Conservation (phyloP, 2,329 filamentous ascomycete species). For the Raffaelea arxii region DNA sequence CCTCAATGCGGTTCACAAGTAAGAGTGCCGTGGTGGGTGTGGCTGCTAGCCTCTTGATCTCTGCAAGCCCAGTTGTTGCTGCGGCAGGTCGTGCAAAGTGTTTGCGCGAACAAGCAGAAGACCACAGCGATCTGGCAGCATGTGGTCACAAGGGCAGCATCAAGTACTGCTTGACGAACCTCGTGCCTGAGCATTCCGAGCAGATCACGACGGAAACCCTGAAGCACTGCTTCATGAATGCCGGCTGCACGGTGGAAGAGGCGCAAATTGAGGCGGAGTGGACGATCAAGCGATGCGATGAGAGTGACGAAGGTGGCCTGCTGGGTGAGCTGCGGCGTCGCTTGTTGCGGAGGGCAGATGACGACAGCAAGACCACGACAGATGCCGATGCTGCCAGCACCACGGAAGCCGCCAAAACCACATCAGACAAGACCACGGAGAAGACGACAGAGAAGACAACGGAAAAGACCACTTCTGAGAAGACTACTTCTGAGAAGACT, state of each 20-base stretch:
- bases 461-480: background rate
- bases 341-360: constrained; percentile 3
- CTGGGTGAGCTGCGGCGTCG: constrained; percentile 15
- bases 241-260: constrained; percentile 26
- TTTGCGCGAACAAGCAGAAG: constrained; percentile 25
- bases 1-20: background rate
- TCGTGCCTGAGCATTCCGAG: constrained; percentile 12
- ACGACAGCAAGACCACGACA: constrained; percentile 1
- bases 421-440: background rate
- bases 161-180: constrained; percentile 29
- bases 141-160: constrained; percentile 35
- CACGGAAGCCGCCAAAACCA: background rate
- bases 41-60: too few species aligned
- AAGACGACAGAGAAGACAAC: background rate
- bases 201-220: constrained; percentile 18
- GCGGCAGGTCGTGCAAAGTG: constrained; percentile 25
- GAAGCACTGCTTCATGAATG: constrained; percentile 25
- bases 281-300: constrained; percentile 23
- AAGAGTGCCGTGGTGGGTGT: background rate
- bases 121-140: constrained; percentile 29
- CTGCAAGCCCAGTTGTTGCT: too few species aligned
- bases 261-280: constrained; percentile 23
- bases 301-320: background rate
- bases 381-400: background rate
- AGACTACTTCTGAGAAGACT: background rate